Conservation (phyloP, 2,329 filamentous ascomycete species). For the Aureobasidium musti region DNA sequence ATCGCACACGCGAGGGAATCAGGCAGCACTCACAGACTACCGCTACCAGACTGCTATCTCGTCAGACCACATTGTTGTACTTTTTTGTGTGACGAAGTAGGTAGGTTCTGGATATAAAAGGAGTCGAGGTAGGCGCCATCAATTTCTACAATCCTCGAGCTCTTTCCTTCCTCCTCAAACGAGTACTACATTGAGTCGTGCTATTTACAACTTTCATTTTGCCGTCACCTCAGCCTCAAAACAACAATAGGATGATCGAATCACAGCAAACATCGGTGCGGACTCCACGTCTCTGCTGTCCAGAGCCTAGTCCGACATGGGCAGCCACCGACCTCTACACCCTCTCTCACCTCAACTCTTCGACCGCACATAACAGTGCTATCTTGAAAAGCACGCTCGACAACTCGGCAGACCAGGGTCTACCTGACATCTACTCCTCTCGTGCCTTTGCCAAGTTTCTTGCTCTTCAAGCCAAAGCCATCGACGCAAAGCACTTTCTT, state of each 20-base stretch:
- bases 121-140: background rate
- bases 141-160: background rate
- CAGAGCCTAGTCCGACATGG: background rate
- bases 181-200: background rate
- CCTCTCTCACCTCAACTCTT: slow-evolving; percentile 38
- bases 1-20: too few species aligned
- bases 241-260: background rate
- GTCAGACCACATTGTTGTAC: background rate
- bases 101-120: background rate
- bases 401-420: slow-evolving; percentile 23
- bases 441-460: slow-evolving; percentile 45
- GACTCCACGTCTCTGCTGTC: background rate
- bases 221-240: background rate
- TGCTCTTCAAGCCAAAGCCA: slow-evolving; percentile 41
- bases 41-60: too few species aligned
- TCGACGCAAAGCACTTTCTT: slow-evolving; percentile 43
- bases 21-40: background rate
- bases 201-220: background rate
- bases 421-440: slow-evolving; percentile 43
- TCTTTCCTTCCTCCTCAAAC: background rate
- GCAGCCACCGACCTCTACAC: slow-evolving; percentile 40
- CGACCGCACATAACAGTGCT: slow-evolving; percentile 7
- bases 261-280: background rate
- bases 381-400: slow-evolving; percentile 27
- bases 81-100: background rate